Conservation (phyloP, 1,284 basidiomycete genomes). For the Agaricales sp. region DNA sequence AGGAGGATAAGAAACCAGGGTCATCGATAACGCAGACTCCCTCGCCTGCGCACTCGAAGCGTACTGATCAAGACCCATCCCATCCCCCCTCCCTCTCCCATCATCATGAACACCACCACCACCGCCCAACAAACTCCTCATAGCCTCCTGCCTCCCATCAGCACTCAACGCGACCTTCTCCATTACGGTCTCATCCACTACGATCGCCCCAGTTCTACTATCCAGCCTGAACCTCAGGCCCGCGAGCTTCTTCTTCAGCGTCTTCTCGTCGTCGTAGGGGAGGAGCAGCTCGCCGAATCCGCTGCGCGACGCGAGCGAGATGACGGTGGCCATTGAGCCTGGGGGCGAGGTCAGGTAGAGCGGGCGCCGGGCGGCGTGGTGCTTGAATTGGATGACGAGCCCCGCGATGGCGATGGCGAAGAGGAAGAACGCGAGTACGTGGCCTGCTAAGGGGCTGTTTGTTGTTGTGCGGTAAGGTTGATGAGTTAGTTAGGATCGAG, state of each 20-base stretch:
- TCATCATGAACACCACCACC: not conserved
- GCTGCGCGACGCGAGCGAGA: slow-evolving; percentile 46
- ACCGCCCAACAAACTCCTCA: not conserved
- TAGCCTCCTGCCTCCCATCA: not conserved
- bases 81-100: too few relatives aligned
- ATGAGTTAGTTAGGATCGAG: slow-evolving; percentile 1
- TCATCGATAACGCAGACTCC: not conserved
- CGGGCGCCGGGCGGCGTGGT: slow-evolving; percentile 32
- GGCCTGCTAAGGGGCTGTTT: slow-evolving; percentile 36
- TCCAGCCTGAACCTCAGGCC: slow-evolving; percentile 49
- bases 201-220: slow-evolving; percentile 46
- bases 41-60: not conserved
- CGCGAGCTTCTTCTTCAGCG: slow-evolving; percentile 36
- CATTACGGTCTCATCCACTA: slow-evolving; percentile 32
- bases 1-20: not conserved
- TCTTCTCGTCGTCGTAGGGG: slow-evolving; percentile 41
- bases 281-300: slow-evolving; percentile 52
- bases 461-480: not conserved
- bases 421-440: slow-evolving; percentile 35
- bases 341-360: slow-evolving; percentile 46
- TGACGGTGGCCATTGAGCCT: slow-evolving; percentile 46
- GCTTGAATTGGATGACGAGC: slow-evolving; percentile 33
- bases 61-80: too few relatives aligned
- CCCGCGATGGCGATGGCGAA: slow-evolving; percentile 35
- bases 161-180: not conserved